Evolutionary conservation across 139 green algal genomes (phyloP).

Genomic region (Chlorella sp.): DNA sequence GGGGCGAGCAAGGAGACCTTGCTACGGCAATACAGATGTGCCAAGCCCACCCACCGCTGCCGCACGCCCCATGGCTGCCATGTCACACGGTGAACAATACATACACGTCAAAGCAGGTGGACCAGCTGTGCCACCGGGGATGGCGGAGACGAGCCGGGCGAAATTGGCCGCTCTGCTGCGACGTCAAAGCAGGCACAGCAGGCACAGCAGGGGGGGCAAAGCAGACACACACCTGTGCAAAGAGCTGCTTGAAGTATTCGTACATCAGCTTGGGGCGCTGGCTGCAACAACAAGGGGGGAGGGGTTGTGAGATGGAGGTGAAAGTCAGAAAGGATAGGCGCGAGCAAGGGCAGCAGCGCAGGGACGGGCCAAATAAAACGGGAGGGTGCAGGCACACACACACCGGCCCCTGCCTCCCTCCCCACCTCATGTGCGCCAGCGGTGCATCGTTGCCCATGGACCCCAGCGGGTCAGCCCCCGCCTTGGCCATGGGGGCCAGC

Average conservation of each 20-base stretch:
- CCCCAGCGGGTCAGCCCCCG: slow-evolving; percentile 87
- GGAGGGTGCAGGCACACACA: not conserved
- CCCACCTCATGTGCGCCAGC: slow-evolving; percentile 80
- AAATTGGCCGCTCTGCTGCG: too few relatives aligned
- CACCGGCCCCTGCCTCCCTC: too few relatives aligned
- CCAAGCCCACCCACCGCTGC: too few relatives aligned
- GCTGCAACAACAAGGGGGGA: not conserved
- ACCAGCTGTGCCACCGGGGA: too few relatives aligned
- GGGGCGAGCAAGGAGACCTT: too few relatives aligned
- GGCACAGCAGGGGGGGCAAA: too few relatives aligned
- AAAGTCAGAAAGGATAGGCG: not conserved
- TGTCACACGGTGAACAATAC: too few relatives aligned
- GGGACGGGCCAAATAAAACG: not conserved
- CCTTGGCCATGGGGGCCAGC: slow-evolving; percentile 89
- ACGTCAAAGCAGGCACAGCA: too few relatives aligned
- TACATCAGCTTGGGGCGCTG: slow-evolving; percentile 81
- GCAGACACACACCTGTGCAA: slow-evolving; percentile 83
- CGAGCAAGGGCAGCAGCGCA: not conserved
- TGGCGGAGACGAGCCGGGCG: too few relatives aligned
- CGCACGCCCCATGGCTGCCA: too few relatives aligned
- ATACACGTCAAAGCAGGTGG: too few relatives aligned
- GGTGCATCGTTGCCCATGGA: slow-evolving; percentile 97
- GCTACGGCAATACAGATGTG: too few relatives aligned
- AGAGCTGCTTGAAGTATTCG: slow-evolving; percentile 99
- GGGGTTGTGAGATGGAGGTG: not conserved